Evolutionary conservation across 768 basidiomycete genomes (phyloP).

Genomic region (Lepiota brunneoincarnata): DNA sequence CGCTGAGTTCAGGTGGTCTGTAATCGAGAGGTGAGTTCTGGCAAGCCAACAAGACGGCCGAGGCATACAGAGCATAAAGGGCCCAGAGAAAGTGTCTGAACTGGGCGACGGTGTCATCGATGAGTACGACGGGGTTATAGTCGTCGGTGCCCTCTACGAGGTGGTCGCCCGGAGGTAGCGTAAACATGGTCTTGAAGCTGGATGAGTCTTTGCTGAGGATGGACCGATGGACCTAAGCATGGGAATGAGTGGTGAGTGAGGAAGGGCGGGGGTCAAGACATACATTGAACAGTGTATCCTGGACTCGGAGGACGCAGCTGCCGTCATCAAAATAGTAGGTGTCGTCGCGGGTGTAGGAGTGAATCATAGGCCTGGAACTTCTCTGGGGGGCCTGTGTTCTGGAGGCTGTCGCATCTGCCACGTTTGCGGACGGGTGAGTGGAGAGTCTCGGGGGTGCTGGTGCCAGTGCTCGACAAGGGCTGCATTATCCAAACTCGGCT

Average conservation of each 20-base stretch:
- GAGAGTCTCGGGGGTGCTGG: too few species aligned
- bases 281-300: constrained; percentile 69
- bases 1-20: constrained; percentile 62
- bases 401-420: constrained; percentile 2
- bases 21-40: background rate
- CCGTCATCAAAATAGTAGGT: constrained; percentile 66
- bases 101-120: constrained; percentile 61
- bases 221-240: constrained; percentile 4
- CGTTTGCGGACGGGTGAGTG: constrained; percentile 1
- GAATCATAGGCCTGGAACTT: background rate
- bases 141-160: constrained; percentile 60
- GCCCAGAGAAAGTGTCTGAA: constrained; percentile 76
- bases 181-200: constrained; percentile 65
- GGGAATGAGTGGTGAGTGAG: background rate
- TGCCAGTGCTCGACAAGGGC: background rate
- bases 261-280: constrained; percentile 17
- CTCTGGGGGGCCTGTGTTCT: constrained; percentile 7
- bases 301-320: constrained; percentile 62
- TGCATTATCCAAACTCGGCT: too few species aligned
- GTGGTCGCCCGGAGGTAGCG: constrained; percentile 55
- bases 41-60: constrained; percentile 26
- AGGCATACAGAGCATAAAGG: constrained; percentile 72
- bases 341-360: constrained; percentile 37
- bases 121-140: constrained; percentile 59
- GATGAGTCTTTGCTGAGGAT: constrained; percentile 62